phyloP scores from a whole-genome alignment of 2,329 filamentous ascomycete species.

The Helotiales sp. region DNA sequence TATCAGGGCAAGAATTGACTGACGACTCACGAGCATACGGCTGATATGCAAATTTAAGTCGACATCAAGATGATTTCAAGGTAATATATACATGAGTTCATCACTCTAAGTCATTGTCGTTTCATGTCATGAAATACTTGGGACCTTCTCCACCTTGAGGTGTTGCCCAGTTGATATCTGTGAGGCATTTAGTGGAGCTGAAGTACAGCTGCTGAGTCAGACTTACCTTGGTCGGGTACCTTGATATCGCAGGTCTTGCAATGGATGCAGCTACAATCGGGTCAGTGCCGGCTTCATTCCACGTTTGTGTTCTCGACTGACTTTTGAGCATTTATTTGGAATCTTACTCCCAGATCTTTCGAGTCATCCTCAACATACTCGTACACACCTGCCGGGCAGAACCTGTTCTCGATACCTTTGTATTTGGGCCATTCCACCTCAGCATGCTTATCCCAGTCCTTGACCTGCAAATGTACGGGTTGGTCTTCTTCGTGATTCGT shows the following conservation, averaged over 20 bases:
- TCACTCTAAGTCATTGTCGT: too few relatives aligned
- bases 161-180: slow-evolving; percentile 94
- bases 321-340: slow-evolving; percentile 98
- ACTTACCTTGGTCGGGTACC: slow-evolving; percentile 70
- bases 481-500: slow-evolving; percentile 99
- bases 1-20: too few relatives aligned
- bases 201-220: neutral
- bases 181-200: slow-evolving; percentile 6
- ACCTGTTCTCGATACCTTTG: slow-evolving; percentile 92
- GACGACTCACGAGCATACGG: too few relatives aligned
- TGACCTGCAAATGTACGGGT: slow-evolving; percentile 91
- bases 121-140: slow-evolving; percentile 73
- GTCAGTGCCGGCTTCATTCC: neutral
- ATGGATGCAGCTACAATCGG: slow-evolving; percentile 82
- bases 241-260: slow-evolving; percentile 99
- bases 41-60: too few relatives aligned
- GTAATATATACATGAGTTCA: too few relatives aligned
- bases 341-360: slow-evolving; percentile 85
- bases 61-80: too few relatives aligned
- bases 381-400: slow-evolving; percentile 96
- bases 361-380: slow-evolving; percentile 93
- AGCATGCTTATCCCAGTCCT: slow-evolving; percentile 92
- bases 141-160: slow-evolving; percentile 85
- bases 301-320: slow-evolving; percentile 51
- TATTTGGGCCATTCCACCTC: slow-evolving; percentile 80